Evolutionary conservation across 1,139 yeast genomes (phyloP).

Genomic region (Chernovozyma sophiae-reginae): DNA sequence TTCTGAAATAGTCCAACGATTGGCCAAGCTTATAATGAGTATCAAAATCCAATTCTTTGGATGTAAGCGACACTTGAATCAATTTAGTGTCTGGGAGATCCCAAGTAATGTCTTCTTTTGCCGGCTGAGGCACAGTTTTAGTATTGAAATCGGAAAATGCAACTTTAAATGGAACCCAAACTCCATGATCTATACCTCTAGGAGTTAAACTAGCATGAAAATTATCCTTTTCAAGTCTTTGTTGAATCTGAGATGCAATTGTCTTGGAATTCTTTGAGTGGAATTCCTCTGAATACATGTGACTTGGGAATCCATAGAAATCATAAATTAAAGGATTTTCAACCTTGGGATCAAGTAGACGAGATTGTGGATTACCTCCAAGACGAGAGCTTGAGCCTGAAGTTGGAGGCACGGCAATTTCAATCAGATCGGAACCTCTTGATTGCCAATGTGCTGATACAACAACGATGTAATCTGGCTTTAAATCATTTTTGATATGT

Average conservation of each 20-base stretch:
- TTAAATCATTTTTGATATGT: constrained; percentile 40
- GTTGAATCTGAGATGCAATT: constrained; percentile 43
- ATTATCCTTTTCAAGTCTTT: constrained; percentile 37
- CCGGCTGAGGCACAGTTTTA: constrained; percentile 17
- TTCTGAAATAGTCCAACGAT: constrained; percentile 48
- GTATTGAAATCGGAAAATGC: constrained; percentile 50
- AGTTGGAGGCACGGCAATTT: constrained; percentile 42
- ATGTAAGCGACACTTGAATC: constrained; percentile 62
- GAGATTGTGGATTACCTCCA: not conserved
- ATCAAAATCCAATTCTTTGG: constrained; percentile 41
- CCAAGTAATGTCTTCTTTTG: constrained; percentile 24
- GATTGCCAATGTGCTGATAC: constrained; percentile 82
- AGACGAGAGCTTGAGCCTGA: not conserved
- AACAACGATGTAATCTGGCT: constrained; percentile 62
- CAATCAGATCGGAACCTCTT: constrained; percentile 33
- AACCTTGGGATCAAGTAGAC: constrained; percentile 9
- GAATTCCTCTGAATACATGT: constrained; percentile 61
- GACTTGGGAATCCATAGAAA: constrained; percentile 64
- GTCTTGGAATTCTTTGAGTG: constrained; percentile 40
- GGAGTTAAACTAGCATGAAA: constrained; percentile 39
- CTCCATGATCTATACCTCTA: constrained; percentile 79
- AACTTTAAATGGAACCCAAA: constrained; percentile 74
- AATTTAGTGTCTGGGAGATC: constrained; percentile 45
- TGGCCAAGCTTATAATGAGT: constrained; percentile 55
- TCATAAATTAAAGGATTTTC: constrained; percentile 55